Evolutionary conservation across 2,329 filamentous ascomycete species (phyloP).

Genomic region (Aspergillus spinulosporus): DNA sequence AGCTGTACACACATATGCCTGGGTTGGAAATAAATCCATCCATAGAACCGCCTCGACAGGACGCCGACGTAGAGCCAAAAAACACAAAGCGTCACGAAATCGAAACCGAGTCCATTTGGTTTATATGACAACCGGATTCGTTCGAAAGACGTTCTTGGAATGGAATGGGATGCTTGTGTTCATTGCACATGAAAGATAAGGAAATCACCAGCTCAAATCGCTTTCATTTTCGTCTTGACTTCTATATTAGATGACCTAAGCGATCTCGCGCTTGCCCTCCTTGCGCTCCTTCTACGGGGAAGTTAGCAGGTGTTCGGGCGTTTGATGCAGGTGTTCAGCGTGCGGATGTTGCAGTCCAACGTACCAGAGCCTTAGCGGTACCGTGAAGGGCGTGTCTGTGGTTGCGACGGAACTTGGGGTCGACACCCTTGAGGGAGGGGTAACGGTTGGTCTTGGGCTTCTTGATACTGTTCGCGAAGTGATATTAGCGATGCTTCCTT

Average conservation of each 20-base stretch:
- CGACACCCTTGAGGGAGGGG: conserved; percentile 96
- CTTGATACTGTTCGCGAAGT: conserved; percentile 75
- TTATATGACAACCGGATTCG: conserved; percentile 27
- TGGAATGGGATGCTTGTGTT: conserved; percentile 15
- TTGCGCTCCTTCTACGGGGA: conserved; percentile 84
- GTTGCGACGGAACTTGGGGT: conserved; percentile 99
- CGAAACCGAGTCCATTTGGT: conserved; percentile 26
- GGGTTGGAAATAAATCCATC: conserved; percentile 10
- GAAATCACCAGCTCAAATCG: conserved; percentile 36
- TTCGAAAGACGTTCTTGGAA: conserved; percentile 17
- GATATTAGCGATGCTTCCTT: conserved; percentile 25
- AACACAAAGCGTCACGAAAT: conserved; percentile 20
- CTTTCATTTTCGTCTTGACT: conserved; percentile 31
- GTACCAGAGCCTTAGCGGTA: conserved; percentile 95
- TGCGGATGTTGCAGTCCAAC: conserved; percentile 39
- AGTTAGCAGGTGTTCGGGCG: conserved; percentile 30
- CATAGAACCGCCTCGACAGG: background rate
- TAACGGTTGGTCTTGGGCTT: conserved; percentile 99
- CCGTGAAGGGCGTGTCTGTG: conserved; percentile 99
- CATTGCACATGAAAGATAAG: conserved; percentile 30
- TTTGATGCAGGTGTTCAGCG: background rate
- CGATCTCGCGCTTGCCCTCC: conserved; percentile 90
- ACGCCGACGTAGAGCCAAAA: background rate
- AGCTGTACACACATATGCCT: conserved; percentile 74
- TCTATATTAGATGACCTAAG: conserved; percentile 57